Conservation (phyloP, 1,284 basidiomycete species). For the Apiotrichum mycotoxinovorans region DNA sequence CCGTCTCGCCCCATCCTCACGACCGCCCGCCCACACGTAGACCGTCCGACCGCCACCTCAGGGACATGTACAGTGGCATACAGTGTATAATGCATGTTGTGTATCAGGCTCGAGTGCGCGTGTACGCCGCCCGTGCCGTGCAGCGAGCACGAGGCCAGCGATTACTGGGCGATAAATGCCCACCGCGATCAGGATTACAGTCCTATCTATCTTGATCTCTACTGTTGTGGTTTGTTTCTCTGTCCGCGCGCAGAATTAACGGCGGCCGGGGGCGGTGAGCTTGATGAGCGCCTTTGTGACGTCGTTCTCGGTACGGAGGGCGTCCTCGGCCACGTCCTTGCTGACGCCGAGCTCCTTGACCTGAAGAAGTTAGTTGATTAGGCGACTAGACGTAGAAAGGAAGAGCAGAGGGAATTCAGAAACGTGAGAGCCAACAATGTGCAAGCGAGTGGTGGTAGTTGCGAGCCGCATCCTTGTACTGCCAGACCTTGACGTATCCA, state of each 20-base stretch:
- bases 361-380: conserved; percentile 18
- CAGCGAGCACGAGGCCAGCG: too few species aligned
- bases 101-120: conserved; percentile 9
- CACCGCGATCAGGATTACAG: too few species aligned
- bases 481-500: not conserved
- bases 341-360: conserved; percentile 35
- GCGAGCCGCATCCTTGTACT: too few species aligned
- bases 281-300: conserved; percentile 39
- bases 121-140: too few species aligned
- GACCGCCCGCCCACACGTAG: not conserved
- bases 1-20: not conserved
- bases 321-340: conserved; percentile 32
- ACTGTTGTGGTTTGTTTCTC: too few species aligned
- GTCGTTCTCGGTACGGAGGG: conserved; percentile 36
- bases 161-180: too few species aligned
- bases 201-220: too few species aligned
- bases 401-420: not conserved
- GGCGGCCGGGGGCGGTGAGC: conserved; percentile 22
- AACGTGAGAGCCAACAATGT: not conserved
- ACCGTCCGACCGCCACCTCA: not conserved
- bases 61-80: not conserved
- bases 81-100: conserved; percentile 23
- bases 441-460: too few species aligned
- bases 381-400: not conserved
- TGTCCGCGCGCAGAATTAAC: conserved; percentile 15